phyloP scores from a whole-genome alignment of 169 alveolate species.

The Plasmodium inui region DNA sequence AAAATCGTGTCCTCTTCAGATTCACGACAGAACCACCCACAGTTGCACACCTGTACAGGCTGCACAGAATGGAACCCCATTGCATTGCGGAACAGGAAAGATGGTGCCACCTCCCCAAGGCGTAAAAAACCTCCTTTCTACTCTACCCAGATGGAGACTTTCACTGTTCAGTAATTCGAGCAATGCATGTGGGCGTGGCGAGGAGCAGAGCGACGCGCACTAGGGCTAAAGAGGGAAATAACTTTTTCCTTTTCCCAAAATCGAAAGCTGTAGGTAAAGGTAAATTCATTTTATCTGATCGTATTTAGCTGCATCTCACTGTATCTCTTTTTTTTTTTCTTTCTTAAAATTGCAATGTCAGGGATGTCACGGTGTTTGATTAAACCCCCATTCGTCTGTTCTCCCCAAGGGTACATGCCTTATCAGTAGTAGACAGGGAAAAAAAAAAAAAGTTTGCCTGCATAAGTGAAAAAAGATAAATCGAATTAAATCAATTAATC shows the following conservation, averaged over 20 bases:
- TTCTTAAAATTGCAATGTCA: not conserved
- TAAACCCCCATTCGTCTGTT: not conserved
- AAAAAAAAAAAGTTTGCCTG: not conserved
- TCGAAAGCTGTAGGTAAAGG: not conserved
- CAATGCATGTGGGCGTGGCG: not conserved
- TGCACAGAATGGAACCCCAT: not conserved
- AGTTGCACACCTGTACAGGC: not conserved
- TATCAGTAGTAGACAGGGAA: not conserved
- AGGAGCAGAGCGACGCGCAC: not conserved
- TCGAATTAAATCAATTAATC: not conserved
- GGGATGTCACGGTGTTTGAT: not conserved
- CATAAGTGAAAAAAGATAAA: too few species aligned
- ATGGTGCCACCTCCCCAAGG: not conserved
- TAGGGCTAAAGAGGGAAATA: not conserved
- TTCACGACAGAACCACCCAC: not conserved
- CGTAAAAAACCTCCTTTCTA: not conserved
- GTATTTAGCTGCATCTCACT: too few species aligned
- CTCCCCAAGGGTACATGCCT: not conserved
- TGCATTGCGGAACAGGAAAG: not conserved
- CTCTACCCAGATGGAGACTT: not conserved
- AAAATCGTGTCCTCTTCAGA: not conserved
- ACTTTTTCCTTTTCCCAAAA: not conserved
- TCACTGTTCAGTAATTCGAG: not conserved
- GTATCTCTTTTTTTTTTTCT: not conserved
- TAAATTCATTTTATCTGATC: not conserved